Percentiles rank a stretch among this genome's conserved stretches.
These are phyloP conservation scores for Graphium sp. DNA, from an alignment of 2,329 filamentous ascomycete genomes.

Conservation along the genomic window DNA sequence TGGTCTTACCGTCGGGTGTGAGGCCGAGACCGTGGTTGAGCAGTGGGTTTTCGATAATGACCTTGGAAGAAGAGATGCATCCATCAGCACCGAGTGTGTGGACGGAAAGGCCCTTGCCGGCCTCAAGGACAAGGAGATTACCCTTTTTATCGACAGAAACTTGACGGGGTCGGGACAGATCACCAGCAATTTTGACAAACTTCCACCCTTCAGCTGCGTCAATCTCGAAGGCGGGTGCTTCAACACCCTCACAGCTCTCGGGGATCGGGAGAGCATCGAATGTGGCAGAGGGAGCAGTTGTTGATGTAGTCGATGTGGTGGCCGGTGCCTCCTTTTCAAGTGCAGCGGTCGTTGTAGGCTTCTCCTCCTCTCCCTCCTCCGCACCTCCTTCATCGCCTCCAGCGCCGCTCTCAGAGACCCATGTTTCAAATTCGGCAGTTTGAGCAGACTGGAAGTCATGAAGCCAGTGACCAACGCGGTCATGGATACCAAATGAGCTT, in stretches of 20 bases:
- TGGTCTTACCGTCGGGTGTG: slow-evolving; percentile 18
- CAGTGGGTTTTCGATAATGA: slow-evolving; percentile 15
- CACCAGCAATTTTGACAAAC: slow-evolving; percentile 20
- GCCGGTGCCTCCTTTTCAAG: slow-evolving; percentile 1
- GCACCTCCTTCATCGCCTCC: background rate
- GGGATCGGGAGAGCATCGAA: slow-evolving; percentile 13
- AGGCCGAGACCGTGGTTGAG: slow-evolving; percentile 22
- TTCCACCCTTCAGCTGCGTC: slow-evolving; percentile 17
- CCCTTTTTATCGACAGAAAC: slow-evolving; percentile 17
- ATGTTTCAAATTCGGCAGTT: slow-evolving; percentile 15
- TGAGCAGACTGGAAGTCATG: slow-evolving; percentile 17
- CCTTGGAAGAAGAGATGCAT: slow-evolving; percentile 19
- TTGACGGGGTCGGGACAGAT: slow-evolving; percentile 16
- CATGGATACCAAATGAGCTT: slow-evolving; percentile 23
- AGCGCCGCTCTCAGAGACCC: slow-evolving; percentile 7
- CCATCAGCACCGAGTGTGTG: slow-evolving; percentile 21
- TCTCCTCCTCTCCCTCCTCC: slow-evolving; percentile 1
- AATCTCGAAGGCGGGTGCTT: slow-evolving; percentile 12
- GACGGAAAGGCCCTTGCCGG: slow-evolving; percentile 17
- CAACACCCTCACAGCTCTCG: slow-evolving; percentile 16
- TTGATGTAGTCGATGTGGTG: slow-evolving; percentile 5
- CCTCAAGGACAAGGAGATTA: slow-evolving; percentile 19
- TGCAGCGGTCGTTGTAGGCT: background rate
- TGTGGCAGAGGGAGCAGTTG: slow-evolving; percentile 4
- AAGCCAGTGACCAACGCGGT: slow-evolving; percentile 21